These are phyloP conservation scores for Leptodermis oblonga DNA, from an alignment of 257 asterid species.

Conservation along the genomic window DNA sequence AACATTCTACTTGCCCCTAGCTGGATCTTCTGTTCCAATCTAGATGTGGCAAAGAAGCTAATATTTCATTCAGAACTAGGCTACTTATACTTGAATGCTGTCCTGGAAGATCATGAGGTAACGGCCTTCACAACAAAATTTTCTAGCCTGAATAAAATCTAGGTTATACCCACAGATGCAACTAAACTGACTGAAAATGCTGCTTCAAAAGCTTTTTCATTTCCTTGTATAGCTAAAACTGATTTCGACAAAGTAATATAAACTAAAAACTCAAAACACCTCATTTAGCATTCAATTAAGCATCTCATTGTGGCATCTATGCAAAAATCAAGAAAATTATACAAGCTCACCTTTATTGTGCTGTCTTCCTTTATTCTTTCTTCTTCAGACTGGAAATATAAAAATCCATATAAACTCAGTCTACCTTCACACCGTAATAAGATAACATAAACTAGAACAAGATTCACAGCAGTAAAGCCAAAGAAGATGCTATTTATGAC, in stretches of 20 bases:
- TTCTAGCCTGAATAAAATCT: neutral
- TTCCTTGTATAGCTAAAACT: no score
- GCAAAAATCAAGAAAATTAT: neutral
- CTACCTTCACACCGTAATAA: neutral
- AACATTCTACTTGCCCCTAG: neutral
- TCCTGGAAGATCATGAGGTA: neutral
- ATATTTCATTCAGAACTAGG: neutral
- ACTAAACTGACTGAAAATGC: neutral
- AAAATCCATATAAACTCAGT: slow-evolving; percentile 21
- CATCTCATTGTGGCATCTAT: neutral
- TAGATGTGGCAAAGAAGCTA: neutral
- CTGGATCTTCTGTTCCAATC: neutral
- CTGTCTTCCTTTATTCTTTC: slow-evolving; percentile 75
- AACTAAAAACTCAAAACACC: neutral
- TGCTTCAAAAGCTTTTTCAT: neutral
- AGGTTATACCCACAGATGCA: neutral
- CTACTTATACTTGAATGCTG: neutral
- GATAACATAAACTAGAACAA: neutral
- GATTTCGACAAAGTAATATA: neutral
- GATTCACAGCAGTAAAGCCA: neutral
- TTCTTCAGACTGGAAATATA: slow-evolving; percentile 62
- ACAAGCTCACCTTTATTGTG: slow-evolving; percentile 42
- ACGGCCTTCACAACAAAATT: neutral
- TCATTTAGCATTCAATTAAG: neutral
- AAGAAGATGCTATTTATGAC: neutral